phyloP scores from a whole-genome alignment of 179 eudicot species.

The Corrigiola litoralis region DNA sequence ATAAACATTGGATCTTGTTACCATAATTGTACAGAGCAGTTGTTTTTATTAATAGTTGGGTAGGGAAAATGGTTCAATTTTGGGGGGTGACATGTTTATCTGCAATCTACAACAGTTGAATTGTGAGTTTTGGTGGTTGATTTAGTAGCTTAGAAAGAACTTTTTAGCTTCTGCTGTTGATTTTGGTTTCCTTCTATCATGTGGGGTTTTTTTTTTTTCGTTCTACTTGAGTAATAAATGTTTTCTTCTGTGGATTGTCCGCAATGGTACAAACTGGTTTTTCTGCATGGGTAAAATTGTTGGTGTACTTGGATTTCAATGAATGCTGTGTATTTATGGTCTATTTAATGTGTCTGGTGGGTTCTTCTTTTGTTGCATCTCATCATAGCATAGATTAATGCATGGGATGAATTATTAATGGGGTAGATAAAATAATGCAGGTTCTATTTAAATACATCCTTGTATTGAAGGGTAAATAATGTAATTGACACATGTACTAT shows the following conservation, averaged over 20 bases:
- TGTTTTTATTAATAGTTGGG: not conserved
- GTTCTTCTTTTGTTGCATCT: not conserved
- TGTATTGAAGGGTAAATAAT: not conserved
- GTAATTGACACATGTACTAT: slow-evolving; percentile 2
- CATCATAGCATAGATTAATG: not conserved
- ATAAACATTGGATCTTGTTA: not conserved
- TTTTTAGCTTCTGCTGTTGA: not conserved
- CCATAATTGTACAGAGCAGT: slow-evolving; percentile 9
- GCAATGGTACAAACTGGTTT: not conserved
- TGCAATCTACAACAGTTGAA: too few relatives aligned
- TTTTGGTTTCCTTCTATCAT: too few relatives aligned
- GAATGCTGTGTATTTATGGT: slow-evolving; percentile 12
- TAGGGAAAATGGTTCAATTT: not conserved
- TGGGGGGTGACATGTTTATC: not conserved
- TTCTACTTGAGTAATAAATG: too few relatives aligned
- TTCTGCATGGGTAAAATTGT: slow-evolving; percentile 5
- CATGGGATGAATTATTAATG: slow-evolving; percentile 2
- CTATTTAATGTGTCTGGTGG: slow-evolving; percentile 7
- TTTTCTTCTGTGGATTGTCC: too few relatives aligned
- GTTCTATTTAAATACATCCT: not conserved
- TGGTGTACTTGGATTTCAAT: slow-evolving; percentile 1
- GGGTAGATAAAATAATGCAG: not conserved
- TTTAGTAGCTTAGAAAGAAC: too few relatives aligned
- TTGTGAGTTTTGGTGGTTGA: too few relatives aligned
- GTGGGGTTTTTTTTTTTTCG: too few relatives aligned